These are phyloP conservation scores for Pyrenophora seminiperda DNA, from an alignment of 2,329 filamentous ascomycete genomes.

Conservation along the genomic window DNA sequence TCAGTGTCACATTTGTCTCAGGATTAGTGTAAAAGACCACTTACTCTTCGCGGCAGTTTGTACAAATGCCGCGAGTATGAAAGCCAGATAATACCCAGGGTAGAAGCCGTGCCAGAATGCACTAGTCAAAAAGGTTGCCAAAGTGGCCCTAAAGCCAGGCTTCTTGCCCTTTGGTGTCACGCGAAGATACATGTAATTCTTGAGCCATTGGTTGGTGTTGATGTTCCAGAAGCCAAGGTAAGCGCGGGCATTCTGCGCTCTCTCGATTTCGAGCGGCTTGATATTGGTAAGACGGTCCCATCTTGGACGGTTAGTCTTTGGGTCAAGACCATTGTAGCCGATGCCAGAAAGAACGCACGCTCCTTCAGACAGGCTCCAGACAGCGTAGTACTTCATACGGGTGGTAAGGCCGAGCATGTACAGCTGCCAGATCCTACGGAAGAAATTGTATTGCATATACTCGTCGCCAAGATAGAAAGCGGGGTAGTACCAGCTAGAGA, in stretches of 20 bases:
- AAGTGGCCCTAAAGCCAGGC: constrained; percentile 89
- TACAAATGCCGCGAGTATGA: constrained; percentile 85
- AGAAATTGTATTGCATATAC: constrained; percentile 70
- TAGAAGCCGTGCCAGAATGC: constrained; percentile 99
- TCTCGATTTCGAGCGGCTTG: constrained; percentile 81
- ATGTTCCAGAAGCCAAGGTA: constrained; percentile 97
- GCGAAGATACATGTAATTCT: constrained; percentile 93
- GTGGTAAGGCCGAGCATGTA: constrained; percentile 83
- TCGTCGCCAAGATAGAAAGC: constrained; percentile 67
- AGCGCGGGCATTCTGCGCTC: constrained; percentile 88
- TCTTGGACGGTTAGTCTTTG: constrained; percentile 78
- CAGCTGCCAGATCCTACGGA: constrained; percentile 75
- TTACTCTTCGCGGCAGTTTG: constrained; percentile 94
- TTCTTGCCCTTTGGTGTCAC: constrained; percentile 96
- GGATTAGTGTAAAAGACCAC: constrained; percentile 48
- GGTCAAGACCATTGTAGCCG: constrained; percentile 91
- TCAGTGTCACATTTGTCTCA: not conserved
- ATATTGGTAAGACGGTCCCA: constrained; percentile 94
- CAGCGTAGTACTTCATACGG: constrained; percentile 93
- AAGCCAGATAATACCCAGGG: constrained; percentile 91
- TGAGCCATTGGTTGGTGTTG: constrained; percentile 96
- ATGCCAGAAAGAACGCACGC: constrained; percentile 92
- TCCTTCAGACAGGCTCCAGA: constrained; percentile 92
- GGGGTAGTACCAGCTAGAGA: constrained; percentile 70
- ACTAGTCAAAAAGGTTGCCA: constrained; percentile 92